Evolutionary conservation across 1,284 basidiomycete genomes (phyloP), one percentile per base, ranked within the genome.

Genomic region (Papiliotrema fonsecae): DNA sequence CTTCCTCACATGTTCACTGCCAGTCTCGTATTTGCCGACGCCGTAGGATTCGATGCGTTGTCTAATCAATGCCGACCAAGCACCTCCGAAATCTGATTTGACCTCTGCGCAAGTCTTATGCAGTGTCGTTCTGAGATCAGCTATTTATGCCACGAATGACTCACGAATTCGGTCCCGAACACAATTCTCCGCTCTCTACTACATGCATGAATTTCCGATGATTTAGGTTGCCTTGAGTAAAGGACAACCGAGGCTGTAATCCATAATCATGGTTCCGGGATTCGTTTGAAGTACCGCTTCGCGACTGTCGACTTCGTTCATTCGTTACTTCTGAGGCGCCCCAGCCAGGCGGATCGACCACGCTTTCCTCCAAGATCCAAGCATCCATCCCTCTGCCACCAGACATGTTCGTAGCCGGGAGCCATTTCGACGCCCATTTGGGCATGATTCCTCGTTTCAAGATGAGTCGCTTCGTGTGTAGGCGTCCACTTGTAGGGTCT

Each of bases 351-450:
- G 68, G 67, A 49, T 69, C 64, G 3, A 94, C 88, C 62, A 91
- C 85, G 60, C 86, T 91, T 77, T 93, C 87, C 72, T 94, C 90
- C 55, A 93, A 75, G 45, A 93, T 83, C 90, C 88, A 94, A 11
- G 72, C 72, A 48, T 74, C 72, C 21, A 74, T 44, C 78, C 86
- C 76, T 85, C 89, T 44, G 6, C 66, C 68, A 6, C 67, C 56
- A 11, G 49, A 42, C 16, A 50, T 36, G 82, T 82, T 61, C 81
- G 81, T 16, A 78, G 79, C 42, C 87, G 77, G 62, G 87, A 86
- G 37, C 87, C 87, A 74, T 62, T 82, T 79, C 2, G 87, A 58
- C 25, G 71, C 88, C 93, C 93, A 97, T 65, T 84, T 81, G 3
- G 93, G 93, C 46, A 96, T 77, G 13, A 88, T 82, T 9, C 92